Evolutionary conservation across 331 rosid genomes (phyloP).

Genomic region (Prunus yedoensis): DNA sequence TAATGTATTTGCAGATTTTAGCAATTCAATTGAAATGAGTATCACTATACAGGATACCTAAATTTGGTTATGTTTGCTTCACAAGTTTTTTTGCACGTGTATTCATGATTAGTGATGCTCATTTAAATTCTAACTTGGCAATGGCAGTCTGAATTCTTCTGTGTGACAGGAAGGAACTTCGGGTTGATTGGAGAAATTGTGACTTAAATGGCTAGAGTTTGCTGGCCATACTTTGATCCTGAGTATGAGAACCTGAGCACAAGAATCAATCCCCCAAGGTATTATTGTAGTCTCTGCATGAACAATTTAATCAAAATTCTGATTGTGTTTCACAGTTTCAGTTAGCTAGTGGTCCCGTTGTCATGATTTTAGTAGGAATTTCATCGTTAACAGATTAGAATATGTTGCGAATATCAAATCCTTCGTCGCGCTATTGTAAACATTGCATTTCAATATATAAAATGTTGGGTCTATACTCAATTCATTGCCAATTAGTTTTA

Average conservation of each 20-base stretch:
- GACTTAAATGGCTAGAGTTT: conserved; percentile 57
- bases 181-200: conserved; percentile 20
- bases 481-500: no score
- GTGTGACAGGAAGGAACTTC: conserved; percentile 32
- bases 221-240: conserved; percentile 92
- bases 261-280: conserved; percentile 92
- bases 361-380: neutral
- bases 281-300: conserved; percentile 19
- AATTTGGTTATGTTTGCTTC: no score
- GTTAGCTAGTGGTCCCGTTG: neutral
- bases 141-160: conserved; percentile 7
- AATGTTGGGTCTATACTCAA: no score
- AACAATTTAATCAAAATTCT: conserved; percentile 9
- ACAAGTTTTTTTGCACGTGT: neutral
- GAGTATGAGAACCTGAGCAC: conserved; percentile 82
- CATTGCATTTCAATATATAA: neutral
- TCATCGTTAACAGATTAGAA: neutral
- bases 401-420: neutral
- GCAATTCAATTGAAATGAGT: no score
- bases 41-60: no score
- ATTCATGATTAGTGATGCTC: neutral
- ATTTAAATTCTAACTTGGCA: neutral
- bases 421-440: neutral
- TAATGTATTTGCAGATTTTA: no score
- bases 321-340: neutral